phyloP scores from a whole-genome alignment of 225 moss, liverwort and hornwort species.

The Neckera pumila region DNA sequence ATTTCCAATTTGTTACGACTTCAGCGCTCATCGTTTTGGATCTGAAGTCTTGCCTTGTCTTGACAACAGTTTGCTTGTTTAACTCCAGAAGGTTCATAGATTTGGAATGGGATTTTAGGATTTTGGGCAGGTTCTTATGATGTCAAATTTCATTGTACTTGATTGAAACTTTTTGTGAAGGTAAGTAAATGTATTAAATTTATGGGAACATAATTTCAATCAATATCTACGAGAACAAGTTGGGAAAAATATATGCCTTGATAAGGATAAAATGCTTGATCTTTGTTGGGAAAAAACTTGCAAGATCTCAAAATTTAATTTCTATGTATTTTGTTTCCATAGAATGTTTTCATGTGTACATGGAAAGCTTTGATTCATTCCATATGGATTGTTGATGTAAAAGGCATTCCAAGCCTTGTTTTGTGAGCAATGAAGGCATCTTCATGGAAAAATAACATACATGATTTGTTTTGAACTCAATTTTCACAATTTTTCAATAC shows the following conservation, averaged over 20 bases:
- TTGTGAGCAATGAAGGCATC: not conserved
- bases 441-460: not conserved
- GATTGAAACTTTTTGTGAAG: not conserved
- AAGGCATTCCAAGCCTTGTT: not conserved
- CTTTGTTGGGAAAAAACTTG: not conserved
- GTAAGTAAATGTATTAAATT: not conserved
- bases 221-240: no score
- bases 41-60: not conserved
- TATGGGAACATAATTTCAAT: not conserved
- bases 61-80: not conserved
- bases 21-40: not conserved
- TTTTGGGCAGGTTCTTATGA: not conserved
- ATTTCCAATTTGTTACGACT: not conserved
- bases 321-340: not conserved
- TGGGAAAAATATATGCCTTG: no score
- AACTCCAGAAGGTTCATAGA: not conserved
- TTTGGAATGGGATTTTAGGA: no score
- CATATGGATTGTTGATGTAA: not conserved
- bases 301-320: not conserved
- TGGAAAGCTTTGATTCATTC: not conserved
- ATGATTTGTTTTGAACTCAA: rapidly evolving
- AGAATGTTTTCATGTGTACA: not conserved
- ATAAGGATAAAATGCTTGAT: not conserved
- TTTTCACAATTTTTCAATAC: not conserved
- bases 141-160: not conserved